A percentile compares a stretch with the other conserved stretches of the same genome.
phyloP scores from a whole-genome alignment of 2,329 filamentous ascomycete species.

The Zarea fungicola region DNA sequence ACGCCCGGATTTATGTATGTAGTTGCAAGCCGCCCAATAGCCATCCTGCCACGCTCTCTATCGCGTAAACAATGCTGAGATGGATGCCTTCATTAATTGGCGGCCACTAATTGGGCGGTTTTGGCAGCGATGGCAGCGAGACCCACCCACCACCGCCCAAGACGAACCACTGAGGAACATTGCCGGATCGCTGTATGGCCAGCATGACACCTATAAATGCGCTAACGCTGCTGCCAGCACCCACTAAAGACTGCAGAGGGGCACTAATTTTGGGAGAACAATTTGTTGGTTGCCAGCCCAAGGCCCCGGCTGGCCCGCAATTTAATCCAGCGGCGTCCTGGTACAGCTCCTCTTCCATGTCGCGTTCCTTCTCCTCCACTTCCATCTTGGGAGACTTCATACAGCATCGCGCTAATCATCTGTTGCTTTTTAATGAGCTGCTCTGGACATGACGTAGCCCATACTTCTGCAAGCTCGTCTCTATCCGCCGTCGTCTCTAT shows the following conservation, averaged over 20 bases:
- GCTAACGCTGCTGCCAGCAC: not conserved
- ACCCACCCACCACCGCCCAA: too few relatives aligned
- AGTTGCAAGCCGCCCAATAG: too few relatives aligned
- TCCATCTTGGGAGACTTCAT: conserved; percentile 4
- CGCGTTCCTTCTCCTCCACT: conserved; percentile 9
- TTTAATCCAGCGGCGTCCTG: conserved; percentile 4
- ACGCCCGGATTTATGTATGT: too few relatives aligned
- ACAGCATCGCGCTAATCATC: not conserved
- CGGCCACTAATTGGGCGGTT: too few relatives aligned
- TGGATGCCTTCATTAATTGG: too few relatives aligned
- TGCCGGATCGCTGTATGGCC: not conserved
- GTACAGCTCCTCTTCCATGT: conserved; percentile 9
- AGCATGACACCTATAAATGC: not conserved
- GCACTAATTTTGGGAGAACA: not conserved
- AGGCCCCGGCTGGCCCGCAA: conserved; percentile 4
- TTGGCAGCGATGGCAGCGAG: too few relatives aligned
- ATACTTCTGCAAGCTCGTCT: not conserved
- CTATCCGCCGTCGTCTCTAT: not conserved
- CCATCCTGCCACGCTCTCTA: too few relatives aligned
- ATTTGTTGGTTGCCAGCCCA: not conserved
- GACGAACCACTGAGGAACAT: too few relatives aligned
- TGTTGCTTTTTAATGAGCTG: not conserved
- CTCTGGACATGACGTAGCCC: conserved; percentile 5
- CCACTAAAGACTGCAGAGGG: not conserved
- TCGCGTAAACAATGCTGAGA: too few relatives aligned